Evolutionary conservation across 1,284 basidiomycete genomes (phyloP).

Genomic region (Xanthoconium separans): DNA sequence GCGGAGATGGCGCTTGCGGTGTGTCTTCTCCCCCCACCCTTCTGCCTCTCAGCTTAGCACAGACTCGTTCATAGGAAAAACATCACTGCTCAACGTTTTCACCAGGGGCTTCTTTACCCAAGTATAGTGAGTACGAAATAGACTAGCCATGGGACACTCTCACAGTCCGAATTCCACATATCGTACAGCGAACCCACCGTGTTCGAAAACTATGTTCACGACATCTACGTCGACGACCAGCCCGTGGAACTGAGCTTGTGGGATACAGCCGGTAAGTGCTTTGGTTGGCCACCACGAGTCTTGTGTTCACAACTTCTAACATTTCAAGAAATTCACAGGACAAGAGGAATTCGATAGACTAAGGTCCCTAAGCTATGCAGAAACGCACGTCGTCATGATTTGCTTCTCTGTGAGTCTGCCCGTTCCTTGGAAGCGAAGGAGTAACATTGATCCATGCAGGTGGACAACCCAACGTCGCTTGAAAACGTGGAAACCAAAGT

Average conservation of each 20-base stretch:
- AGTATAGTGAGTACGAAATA: constrained; percentile 66
- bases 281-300: constrained; percentile 1
- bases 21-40: constrained; percentile 19
- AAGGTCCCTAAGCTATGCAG: constrained; percentile 88
- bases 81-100: constrained; percentile 81
- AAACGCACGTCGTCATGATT: constrained; percentile 92
- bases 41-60: constrained; percentile 20
- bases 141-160: background rate
- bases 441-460: constrained; percentile 41
- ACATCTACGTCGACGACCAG: constrained; percentile 79
- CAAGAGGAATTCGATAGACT: constrained; percentile 96
- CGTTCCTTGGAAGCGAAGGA: background rate
- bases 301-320: constrained; percentile 27
- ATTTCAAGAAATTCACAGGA: constrained; percentile 48
- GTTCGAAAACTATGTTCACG: constrained; percentile 92
- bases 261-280: constrained; percentile 87
- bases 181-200: constrained; percentile 81
- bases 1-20: constrained; percentile 94
- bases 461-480: constrained; percentile 87
- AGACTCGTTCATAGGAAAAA: constrained; percentile 55
- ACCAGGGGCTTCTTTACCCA: constrained; percentile 86
- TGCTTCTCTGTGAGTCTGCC: constrained; percentile 80
- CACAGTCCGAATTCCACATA: background rate
- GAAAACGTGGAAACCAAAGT: constrained; percentile 95
- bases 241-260: constrained; percentile 88